Conservation (phyloP, 2,329 filamentous ascomycete species). For the Lachnum nothofagi region DNA sequence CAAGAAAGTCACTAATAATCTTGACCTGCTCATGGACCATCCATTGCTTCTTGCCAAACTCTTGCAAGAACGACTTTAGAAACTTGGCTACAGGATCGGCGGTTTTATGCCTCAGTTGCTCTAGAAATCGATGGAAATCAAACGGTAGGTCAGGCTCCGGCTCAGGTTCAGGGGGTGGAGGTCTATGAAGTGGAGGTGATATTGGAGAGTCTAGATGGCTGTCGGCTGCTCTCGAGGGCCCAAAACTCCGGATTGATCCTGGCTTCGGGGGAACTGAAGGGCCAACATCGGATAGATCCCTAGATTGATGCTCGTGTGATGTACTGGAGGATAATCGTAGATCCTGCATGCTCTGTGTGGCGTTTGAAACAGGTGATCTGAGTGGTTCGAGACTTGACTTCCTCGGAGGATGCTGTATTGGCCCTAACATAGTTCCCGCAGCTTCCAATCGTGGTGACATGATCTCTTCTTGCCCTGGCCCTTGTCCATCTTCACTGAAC, state of each 20-base stretch:
- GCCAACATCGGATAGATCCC: slow-evolving; percentile 30
- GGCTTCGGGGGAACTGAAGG: slow-evolving; percentile 40
- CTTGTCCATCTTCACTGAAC: slow-evolving; percentile 71
- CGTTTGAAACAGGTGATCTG: slow-evolving; percentile 27
- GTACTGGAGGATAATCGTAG: slow-evolving; percentile 23
- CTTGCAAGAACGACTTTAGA: slow-evolving; percentile 84
- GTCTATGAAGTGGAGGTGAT: slow-evolving; percentile 51
- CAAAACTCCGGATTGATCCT: slow-evolving; percentile 30
- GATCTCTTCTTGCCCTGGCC: slow-evolving; percentile 72
- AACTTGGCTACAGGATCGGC: slow-evolving; percentile 98
- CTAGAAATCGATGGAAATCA: slow-evolving; percentile 94
- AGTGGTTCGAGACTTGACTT: slow-evolving; percentile 80
- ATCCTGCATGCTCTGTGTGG: slow-evolving; percentile 28
- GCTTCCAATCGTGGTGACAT: slow-evolving; percentile 87
- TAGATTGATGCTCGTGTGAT: slow-evolving; percentile 8
- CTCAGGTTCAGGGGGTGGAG: slow-evolving; percentile 66
- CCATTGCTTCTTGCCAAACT: slow-evolving; percentile 98
- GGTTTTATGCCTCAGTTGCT: slow-evolving; percentile 91
- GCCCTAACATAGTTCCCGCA: slow-evolving; percentile 67
- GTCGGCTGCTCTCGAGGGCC: slow-evolving; percentile 32
- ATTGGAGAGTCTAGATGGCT: slow-evolving; percentile 41
- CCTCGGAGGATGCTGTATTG: slow-evolving; percentile 69
- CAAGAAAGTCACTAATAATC: slow-evolving; percentile 92
- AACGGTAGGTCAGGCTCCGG: slow-evolving; percentile 85
- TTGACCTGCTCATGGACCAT: slow-evolving; percentile 99